Conservation (phyloP, 108 stramenopile species). For the Fragilaria crotonensis region DNA sequence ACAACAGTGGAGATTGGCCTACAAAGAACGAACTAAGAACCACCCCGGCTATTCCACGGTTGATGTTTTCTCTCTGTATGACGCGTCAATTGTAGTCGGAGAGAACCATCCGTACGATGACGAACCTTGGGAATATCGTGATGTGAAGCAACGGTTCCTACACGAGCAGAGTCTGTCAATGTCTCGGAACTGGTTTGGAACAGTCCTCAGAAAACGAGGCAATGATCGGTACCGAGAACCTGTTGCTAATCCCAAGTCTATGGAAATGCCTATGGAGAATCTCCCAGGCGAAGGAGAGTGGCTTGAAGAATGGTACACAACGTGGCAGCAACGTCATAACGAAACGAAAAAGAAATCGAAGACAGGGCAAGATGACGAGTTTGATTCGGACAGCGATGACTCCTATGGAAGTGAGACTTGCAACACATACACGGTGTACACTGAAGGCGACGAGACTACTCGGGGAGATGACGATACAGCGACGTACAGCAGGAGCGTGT, state of each 20-base stretch:
- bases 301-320: conserved; percentile 72
- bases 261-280: conserved; percentile 57
- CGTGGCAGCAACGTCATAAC: conserved; percentile 34
- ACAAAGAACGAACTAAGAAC: conserved; percentile 38
- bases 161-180: conserved; percentile 61
- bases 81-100: conserved; percentile 30
- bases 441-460: conserved; percentile 1
- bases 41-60: conserved; percentile 60
- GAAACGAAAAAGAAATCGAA: neutral
- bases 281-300: conserved; percentile 59
- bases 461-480: conserved; percentile 4
- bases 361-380: conserved; percentile 3
- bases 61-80: conserved; percentile 70
- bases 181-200: conserved; percentile 77
- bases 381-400: neutral
- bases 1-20: conserved; percentile 25
- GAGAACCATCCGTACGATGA: conserved; percentile 33
- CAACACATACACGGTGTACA: neutral
- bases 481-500: neutral
- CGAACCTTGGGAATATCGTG: conserved; percentile 68
- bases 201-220: conserved; percentile 25
- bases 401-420: neutral
- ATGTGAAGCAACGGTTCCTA: conserved; percentile 70
- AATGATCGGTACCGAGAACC: conserved; percentile 54
- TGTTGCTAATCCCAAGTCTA: conserved; percentile 55